A percentile compares a stretch with the other conserved stretches of the same genome.
Evolutionary conservation across 768 basidiomycete species (phyloP).

Genomic region (Tricholoma furcatifolium): DNA sequence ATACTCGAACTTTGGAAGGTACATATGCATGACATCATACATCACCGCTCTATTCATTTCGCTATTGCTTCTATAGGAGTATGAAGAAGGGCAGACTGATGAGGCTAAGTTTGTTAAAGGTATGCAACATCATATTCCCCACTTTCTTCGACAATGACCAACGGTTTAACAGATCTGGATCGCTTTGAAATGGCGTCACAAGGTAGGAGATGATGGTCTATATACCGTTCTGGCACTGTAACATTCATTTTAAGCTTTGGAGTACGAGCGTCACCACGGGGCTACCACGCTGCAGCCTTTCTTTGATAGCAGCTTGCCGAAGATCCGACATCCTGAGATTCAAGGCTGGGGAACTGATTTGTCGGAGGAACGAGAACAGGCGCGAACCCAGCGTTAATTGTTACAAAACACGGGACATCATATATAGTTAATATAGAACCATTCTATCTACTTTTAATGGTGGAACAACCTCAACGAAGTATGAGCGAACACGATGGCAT

Average conservation of each 20-base stretch:
- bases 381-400: neutral
- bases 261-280: conserved; percentile 64
- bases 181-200: conserved; percentile 87
- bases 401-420: neutral
- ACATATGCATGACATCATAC: conserved; percentile 5
- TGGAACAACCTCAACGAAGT: conserved; percentile 89
- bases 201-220: conserved; percentile 36
- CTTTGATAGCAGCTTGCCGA: conserved; percentile 78
- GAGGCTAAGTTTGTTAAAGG: conserved; percentile 92
- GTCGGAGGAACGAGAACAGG: conserved; percentile 42
- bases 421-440: neutral
- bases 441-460: conserved; percentile 41
- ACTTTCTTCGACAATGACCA: neutral
- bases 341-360: conserved; percentile 67
- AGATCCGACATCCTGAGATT: conserved; percentile 70
- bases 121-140: conserved; percentile 12
- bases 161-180: conserved; percentile 62
- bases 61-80: conserved; percentile 53
- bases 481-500: conserved; percentile 87
- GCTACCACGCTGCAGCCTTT: conserved; percentile 62
- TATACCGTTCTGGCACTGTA: neutral
- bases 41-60: neutral
- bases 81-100: conserved; percentile 68
- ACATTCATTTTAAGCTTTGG: conserved; percentile 46
- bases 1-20: conserved; percentile 76